A percentile compares a stretch with the other conserved stretches of the same genome.
Evolutionary conservation across 495 filamentous ascomycete species (phyloP).

Genomic region (Polyplosphaeria fusca): DNA sequence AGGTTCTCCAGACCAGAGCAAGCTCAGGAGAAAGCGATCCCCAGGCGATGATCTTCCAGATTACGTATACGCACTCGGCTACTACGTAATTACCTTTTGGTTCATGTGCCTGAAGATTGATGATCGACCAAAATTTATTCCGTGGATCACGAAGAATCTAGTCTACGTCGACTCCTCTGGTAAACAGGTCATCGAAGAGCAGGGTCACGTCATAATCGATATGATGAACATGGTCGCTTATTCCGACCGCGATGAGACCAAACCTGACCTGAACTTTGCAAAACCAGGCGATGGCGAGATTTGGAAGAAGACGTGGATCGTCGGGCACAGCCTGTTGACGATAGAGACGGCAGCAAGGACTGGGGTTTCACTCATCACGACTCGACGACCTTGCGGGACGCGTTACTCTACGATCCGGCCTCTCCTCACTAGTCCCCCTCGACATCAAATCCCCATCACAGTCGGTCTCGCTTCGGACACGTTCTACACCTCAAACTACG

Average conservation of each 20-base stretch:
- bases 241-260: conserved; percentile 73
- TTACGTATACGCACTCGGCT: conserved; percentile 89
- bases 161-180: conserved; percentile 70
- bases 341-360: conserved; percentile 73
- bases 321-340: conserved; percentile 82
- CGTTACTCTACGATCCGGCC: conserved; percentile 73
- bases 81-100: conserved; percentile 96
- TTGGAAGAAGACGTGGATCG: conserved; percentile 74
- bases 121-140: conserved; percentile 77
- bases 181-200: conserved; percentile 77
- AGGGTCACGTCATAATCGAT: conserved; percentile 89
- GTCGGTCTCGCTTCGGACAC: conserved; percentile 48
- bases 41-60: conserved; percentile 66
- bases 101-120: conserved; percentile 81
- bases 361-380: conserved; percentile 75
- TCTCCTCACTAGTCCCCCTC: conserved; percentile 62
- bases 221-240: conserved; percentile 91
- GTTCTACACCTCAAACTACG: conserved; percentile 42
- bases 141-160: conserved; percentile 88
- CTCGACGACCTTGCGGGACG: conserved; percentile 79
- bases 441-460: conserved; percentile 59
- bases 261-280: conserved; percentile 62
- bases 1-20: conserved; percentile 26
- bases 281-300: conserved; percentile 63
- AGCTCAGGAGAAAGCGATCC: neutral